These are phyloP conservation scores for Aspergillus pseudoviridinutans DNA, from an alignment of 2,329 filamentous ascomycete genomes.

Conservation along the genomic window DNA sequence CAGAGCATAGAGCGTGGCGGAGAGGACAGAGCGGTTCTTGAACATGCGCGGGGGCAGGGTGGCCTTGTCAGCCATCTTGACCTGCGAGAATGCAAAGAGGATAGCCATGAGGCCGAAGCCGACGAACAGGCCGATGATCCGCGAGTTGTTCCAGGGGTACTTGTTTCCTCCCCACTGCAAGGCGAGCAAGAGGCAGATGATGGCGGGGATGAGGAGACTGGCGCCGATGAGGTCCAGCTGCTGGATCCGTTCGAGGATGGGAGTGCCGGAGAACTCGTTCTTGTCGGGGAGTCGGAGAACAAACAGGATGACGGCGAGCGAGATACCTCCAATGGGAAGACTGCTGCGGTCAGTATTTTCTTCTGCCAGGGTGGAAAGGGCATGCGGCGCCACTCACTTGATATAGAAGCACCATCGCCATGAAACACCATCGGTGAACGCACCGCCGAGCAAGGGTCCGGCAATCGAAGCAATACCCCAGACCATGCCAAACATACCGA, in stretches of 20 bases:
- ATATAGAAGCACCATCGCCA: conserved; percentile 45
- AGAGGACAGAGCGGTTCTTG: conserved; percentile 41
- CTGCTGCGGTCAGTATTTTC: not conserved
- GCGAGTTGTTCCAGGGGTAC: conserved; percentile 19
- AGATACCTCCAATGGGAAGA: conserved; percentile 38
- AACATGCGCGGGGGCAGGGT: conserved; percentile 50
- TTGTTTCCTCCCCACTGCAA: conserved; percentile 21
- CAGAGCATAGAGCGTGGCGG: conserved; percentile 29
- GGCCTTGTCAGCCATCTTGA: conserved; percentile 47
- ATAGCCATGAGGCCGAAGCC: conserved; percentile 24
- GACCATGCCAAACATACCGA: conserved; percentile 50
- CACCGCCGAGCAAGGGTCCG: conserved; percentile 43
- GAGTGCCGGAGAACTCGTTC: conserved; percentile 23
- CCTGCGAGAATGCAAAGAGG: conserved; percentile 44
- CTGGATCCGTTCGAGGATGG: conserved; percentile 37
- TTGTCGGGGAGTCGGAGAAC: conserved; percentile 43
- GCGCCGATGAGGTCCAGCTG: conserved; percentile 36
- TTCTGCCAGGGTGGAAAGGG: not conserved
- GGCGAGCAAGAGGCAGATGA: conserved; percentile 21
- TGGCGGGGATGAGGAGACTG: conserved; percentile 24
- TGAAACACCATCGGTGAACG: conserved; percentile 39
- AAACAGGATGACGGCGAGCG: conserved; percentile 46
- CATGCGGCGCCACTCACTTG: conserved; percentile 21
- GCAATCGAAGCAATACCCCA: conserved; percentile 51
- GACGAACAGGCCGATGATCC: conserved; percentile 21